Evolutionary conservation across 208 protist species (phyloP).

Genomic region (Leishmania amazonensis): DNA sequence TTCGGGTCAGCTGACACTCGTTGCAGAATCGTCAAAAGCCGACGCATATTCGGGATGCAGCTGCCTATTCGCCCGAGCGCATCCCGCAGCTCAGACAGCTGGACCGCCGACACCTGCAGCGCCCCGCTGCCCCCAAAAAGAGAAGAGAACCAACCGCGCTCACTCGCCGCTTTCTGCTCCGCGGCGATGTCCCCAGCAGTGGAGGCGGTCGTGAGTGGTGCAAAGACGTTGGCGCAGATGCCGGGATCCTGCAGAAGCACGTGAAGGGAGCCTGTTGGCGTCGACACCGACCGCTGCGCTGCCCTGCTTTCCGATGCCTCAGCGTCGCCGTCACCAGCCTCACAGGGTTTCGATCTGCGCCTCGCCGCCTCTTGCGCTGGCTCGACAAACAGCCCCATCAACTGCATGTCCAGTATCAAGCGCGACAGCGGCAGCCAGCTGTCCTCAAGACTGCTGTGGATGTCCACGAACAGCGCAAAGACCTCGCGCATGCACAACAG

Average conservation of each 20-base stretch:
- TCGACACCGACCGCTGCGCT: neutral
- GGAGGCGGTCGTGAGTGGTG: slow-evolving; percentile 6
- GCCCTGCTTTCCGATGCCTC: neutral
- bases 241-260: slow-evolving; percentile 43
- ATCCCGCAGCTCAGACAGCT: slow-evolving; percentile 27
- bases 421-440: slow-evolving; percentile 40
- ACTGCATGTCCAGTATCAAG: slow-evolving; percentile 43
- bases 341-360: neutral
- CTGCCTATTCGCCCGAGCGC: slow-evolving; percentile 40
- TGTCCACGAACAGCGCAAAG: slow-evolving; percentile 42
- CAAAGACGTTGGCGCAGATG: slow-evolving; percentile 28
- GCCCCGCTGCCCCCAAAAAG: slow-evolving; percentile 35
- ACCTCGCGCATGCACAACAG: slow-evolving; percentile 47
- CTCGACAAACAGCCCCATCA: slow-evolving; percentile 42
- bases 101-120: slow-evolving; percentile 29
- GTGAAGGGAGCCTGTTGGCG: neutral
- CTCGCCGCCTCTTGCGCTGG: neutral
- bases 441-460: slow-evolving; percentile 32
- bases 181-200: neutral
- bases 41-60: slow-evolving; percentile 43
- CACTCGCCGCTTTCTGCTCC: slow-evolving; percentile 9
- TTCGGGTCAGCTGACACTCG: slow-evolving; percentile 9
- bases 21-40: slow-evolving; percentile 45
- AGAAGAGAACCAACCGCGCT: slow-evolving; percentile 55
- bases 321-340: neutral